Conservation (phyloP, 306 rosid genomes). For the Lotus japonicus region DNA sequence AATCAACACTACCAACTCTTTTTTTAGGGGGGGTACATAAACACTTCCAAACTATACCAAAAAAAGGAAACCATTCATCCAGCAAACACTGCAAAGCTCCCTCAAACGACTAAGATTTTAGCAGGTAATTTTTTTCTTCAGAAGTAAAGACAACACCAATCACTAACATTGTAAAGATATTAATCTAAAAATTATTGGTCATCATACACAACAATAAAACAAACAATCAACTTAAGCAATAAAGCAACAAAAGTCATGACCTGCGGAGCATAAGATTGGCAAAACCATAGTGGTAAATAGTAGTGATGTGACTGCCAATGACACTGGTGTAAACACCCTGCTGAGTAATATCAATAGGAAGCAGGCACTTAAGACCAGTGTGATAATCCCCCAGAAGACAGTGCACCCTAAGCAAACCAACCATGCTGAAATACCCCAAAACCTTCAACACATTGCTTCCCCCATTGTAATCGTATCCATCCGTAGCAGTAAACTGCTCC, state of each 20-base stretch:
- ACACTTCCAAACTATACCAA: neutral
- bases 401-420: constrained; percentile 88
- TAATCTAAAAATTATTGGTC: neutral
- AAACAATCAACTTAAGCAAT: neutral
- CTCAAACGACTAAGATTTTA: neutral
- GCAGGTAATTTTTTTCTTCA: neutral
- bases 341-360: constrained; percentile 77
- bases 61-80: neutral
- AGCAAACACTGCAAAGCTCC: neutral
- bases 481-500: constrained; percentile 77
- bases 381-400: constrained; percentile 98
- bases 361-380: constrained; percentile 78
- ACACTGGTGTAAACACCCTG: constrained; percentile 81
- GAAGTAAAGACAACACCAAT: neutral
- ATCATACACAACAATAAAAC: neutral
- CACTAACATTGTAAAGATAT: neutral
- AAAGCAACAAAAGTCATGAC: constrained; percentile 12
- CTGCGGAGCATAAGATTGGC: constrained; percentile 97
- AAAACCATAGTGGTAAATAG: constrained; percentile 91
- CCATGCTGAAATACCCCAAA: constrained; percentile 97
- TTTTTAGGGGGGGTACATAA: neutral
- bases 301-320: constrained; percentile 88
- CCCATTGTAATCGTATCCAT: constrained; percentile 87
- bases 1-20: neutral
- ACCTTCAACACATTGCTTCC: constrained; percentile 98